Base-by-base conservation (phyloP, 1,139 yeast species). In the Candida tropicalis region DNA sequence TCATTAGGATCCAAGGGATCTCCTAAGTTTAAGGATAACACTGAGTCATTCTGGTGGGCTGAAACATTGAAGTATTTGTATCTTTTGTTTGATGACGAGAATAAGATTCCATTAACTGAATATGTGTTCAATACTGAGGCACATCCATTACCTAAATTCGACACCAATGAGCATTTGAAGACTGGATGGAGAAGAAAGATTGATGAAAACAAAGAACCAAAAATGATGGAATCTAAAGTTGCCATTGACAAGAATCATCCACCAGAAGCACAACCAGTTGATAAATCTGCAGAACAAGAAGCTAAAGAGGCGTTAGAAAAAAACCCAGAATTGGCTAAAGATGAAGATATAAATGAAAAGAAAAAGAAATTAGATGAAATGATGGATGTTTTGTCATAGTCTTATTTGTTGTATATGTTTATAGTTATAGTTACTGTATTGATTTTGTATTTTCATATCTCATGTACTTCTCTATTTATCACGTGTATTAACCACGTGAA, bases 31-130 rank as follows among this genome's bases (percentile, higher is more conserved):
- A 67, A 78, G 43, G 96, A 91, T 64, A 88, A 88, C 58, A 80
- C 88, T 77, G 97, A 91, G 63, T 84, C 95, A 12, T 89, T 89
- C 72, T 91, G 98, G 98, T 72, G 88, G 46, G 91, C 97, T 0
- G 97, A 91, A 63, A 91, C 98, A 1, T 76, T 91, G 59, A 91
- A 91, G 64, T 91, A 91, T 62, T 73, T 91, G 45, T 90, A 89
- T 62, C 70, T 91, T 49, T 71, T 91, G 53, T 91, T 91, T 64
- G 89, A 86, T 53, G 82, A 82, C 34, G 75, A 75, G 15, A 71
- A 76, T 53, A 70, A 72, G 46, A 61, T 81, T 47, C 82, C 86
- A 36, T 69, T 87, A 49, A 82, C 81, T 39, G 67, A 84, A 47
- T 78, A 84, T 46, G 91, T 91, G 2, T 89, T 89, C 73, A 91